A percentile compares a stretch with the other conserved stretches of the same genome.
Evolutionary conservation across 208 protist genomes (phyloP).

Genomic region (Acanthamoeba royreba): DNA sequence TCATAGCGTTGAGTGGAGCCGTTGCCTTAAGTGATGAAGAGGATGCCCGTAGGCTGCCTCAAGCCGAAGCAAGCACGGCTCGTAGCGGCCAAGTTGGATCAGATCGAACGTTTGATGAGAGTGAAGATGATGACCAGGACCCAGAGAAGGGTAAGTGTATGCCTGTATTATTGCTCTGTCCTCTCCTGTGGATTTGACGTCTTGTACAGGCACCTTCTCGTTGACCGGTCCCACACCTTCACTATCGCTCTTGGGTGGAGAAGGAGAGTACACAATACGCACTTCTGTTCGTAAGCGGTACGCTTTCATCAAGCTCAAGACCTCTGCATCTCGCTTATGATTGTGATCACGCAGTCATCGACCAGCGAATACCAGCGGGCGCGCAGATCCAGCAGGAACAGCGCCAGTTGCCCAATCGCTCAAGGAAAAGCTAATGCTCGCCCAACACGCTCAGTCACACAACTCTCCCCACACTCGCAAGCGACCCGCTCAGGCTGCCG

Average conservation of each 20-base stretch:
- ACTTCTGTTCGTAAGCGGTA: background rate
- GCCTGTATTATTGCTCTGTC: background rate
- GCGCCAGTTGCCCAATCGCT: background rate
- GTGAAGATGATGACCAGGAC: background rate
- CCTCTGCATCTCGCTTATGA: background rate
- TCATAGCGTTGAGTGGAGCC: background rate
- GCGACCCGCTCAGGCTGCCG: too few species aligned
- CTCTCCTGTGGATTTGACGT: background rate
- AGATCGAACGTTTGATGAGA: background rate
- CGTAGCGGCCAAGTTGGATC: background rate
- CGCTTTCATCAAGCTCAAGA: background rate
- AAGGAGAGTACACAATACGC: background rate
- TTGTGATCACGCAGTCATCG: background rate
- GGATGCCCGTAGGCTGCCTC: background rate
- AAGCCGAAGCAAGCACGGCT: background rate
- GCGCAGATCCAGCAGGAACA: background rate
- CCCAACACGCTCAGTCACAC: background rate
- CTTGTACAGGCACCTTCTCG: background rate
- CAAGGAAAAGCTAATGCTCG: background rate
- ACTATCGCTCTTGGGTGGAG: background rate
- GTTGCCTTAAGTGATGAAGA: background rate
- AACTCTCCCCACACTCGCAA: background rate
- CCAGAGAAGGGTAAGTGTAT: too few species aligned
- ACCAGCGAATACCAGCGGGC: background rate
- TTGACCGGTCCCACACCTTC: slow-evolving; percentile 12